Conservation (phyloP, 2,329 filamentous ascomycete species). For the Trichoderma harzianum region DNA sequence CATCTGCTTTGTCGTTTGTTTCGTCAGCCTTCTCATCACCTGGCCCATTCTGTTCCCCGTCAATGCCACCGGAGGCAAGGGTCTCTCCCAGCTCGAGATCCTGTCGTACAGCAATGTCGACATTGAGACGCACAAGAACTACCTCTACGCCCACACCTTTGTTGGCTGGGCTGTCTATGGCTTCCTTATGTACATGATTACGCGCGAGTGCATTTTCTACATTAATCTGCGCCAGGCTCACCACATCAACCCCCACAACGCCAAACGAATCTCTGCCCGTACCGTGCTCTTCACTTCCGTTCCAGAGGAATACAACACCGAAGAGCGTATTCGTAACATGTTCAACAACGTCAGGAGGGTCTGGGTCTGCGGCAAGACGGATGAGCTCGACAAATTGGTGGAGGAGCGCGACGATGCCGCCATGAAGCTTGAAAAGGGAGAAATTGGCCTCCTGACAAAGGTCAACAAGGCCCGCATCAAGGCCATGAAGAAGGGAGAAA, state of each 20-base stretch:
- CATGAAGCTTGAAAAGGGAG: constrained; percentile 76
- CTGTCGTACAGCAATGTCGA: constrained; percentile 39
- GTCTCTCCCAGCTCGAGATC: constrained; percentile 58
- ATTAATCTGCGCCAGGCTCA: constrained; percentile 94
- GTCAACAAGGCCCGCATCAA: constrained; percentile 39
- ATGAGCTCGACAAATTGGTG: constrained; percentile 72
- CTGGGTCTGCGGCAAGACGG: constrained; percentile 76
- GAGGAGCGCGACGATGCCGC: constrained; percentile 71
- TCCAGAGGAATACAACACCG: constrained; percentile 70
- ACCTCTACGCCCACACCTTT: constrained; percentile 76
- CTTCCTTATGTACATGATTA: constrained; percentile 87
- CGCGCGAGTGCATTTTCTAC: constrained; percentile 87
- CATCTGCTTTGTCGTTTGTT: constrained; percentile 70
- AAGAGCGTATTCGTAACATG: constrained; percentile 67
- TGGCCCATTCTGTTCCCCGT: constrained; percentile 84
- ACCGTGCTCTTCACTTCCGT: constrained; percentile 93
- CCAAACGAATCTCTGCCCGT: constrained; percentile 79
- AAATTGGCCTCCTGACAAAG: constrained; percentile 74
- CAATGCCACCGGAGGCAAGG: constrained; percentile 75
- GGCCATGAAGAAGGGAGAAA: constrained; percentile 32
- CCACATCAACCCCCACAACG: constrained; percentile 78
- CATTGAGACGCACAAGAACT: constrained; percentile 55
- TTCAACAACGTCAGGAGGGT: constrained; percentile 80
- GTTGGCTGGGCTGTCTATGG: constrained; percentile 80
- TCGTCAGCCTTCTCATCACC: constrained; percentile 76